Evolutionary conservation across 2,329 filamentous ascomycete species (phyloP).

Genomic region (Colletotrichum costaricense): DNA sequence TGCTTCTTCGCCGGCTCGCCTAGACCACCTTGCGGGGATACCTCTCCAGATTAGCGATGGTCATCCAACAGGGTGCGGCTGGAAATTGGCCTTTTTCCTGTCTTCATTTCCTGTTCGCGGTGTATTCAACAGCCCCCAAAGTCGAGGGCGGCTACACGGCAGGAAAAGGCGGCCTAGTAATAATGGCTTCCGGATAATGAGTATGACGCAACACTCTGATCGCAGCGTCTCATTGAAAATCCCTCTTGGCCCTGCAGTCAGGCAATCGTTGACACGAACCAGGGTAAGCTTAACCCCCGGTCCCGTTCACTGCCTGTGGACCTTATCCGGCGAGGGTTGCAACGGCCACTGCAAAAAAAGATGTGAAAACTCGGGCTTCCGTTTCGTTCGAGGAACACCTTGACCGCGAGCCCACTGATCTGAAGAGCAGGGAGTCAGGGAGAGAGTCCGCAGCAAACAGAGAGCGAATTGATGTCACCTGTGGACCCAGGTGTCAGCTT

Average conservation of each 20-base stretch:
- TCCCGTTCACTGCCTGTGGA: not conserved
- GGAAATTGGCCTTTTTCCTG: not conserved
- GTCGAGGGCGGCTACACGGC: slow-evolving; percentile 2
- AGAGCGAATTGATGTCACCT: slow-evolving; percentile 6
- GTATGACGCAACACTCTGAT: slow-evolving; percentile 29
- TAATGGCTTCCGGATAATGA: slow-evolving; percentile 8
- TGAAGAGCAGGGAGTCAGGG: not conserved
- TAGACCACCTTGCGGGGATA: not conserved
- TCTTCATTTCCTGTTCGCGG: not conserved
- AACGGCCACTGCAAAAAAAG: slow-evolving; percentile 24
- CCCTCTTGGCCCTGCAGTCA: slow-evolving; percentile 25
- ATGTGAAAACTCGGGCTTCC: not conserved
- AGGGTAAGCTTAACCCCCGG: slow-evolving; percentile 27
- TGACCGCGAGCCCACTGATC: not conserved
- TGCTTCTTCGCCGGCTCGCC: slow-evolving; percentile 2
- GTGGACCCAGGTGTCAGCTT: slow-evolving; percentile 7
- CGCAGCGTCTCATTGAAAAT: slow-evolving; percentile 22
- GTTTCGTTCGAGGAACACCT: slow-evolving; percentile 24
- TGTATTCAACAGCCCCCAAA: not conserved
- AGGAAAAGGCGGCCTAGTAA: not conserved
- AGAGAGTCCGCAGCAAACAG: not conserved
- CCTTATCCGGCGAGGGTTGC: slow-evolving; percentile 16
- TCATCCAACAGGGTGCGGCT: not conserved
- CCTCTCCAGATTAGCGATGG: slow-evolving; percentile 16
- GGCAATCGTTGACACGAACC: slow-evolving; percentile 12